Evolutionary conservation across 495 filamentous ascomycete species (phyloP).

Genomic region (Aspergillus saccharolyticus): DNA sequence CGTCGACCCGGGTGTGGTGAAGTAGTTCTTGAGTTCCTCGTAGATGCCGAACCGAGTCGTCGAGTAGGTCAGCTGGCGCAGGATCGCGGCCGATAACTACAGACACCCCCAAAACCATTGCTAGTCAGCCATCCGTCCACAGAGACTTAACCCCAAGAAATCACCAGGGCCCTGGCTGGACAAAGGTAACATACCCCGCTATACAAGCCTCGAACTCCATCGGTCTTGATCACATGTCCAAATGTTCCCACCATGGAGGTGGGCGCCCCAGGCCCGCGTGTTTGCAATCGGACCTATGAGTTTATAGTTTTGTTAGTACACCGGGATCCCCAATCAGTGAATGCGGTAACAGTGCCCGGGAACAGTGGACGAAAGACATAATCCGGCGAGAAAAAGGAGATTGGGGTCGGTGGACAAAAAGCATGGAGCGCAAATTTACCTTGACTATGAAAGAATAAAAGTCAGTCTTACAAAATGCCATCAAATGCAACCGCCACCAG

Average conservation of each 20-base stretch:
- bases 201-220: constrained; percentile 74
- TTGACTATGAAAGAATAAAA: constrained; percentile 40
- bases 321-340: constrained; percentile 13
- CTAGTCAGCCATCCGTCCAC: background rate
- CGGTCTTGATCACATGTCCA: constrained; percentile 61
- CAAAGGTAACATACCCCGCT: constrained; percentile 54
- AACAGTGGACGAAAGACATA: background rate
- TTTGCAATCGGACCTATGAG: constrained; percentile 80
- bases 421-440: too few species aligned
- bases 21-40: constrained; percentile 76
- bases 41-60: constrained; percentile 93
- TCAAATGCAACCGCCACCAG: background rate
- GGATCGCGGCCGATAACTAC: constrained; percentile 80
- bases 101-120: background rate
- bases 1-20: constrained; percentile 46
- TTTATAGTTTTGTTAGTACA: constrained; percentile 10
- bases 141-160: background rate
- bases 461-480: constrained; percentile 1
- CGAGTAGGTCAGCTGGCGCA: constrained; percentile 89
- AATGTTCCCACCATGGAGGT: constrained; percentile 79
- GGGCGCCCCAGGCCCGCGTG: constrained; percentile 59
- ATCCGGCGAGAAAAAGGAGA: background rate
- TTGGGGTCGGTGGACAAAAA: too few species aligned
- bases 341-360: constrained; percentile 1
- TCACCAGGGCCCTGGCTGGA: background rate